These are phyloP conservation scores for Taiozyma sp. DNA, from an alignment of 1,139 yeast genomes.

Conservation along the genomic window DNA sequence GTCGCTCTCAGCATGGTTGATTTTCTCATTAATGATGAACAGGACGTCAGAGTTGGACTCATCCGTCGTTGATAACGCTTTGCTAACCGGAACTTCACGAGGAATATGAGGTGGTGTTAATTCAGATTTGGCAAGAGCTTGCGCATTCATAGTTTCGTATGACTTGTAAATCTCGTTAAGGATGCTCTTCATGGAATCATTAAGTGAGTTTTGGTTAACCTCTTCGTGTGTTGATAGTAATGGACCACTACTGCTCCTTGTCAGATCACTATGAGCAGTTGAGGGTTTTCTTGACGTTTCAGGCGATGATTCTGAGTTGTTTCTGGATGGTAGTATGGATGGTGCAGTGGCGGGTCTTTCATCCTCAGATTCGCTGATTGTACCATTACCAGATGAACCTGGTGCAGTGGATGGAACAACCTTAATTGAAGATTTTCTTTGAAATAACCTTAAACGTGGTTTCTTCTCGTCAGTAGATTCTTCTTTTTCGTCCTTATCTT, in stretches of 20 bases:
- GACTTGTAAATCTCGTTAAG: conserved; percentile 5
- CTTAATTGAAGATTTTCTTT: neutral
- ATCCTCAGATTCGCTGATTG: neutral
- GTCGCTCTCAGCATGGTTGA: conserved; percentile 52
- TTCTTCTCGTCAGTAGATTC: conserved; percentile 5
- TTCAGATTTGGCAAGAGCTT: conserved; percentile 6
- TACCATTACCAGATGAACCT: neutral
- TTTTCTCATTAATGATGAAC: conserved; percentile 49
- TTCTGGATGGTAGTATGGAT: conserved; percentile 18
- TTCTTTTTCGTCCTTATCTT: neutral
- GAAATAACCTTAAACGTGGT: neutral
- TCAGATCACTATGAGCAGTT: neutral
- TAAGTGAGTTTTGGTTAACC: neutral
- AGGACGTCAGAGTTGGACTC: conserved; percentile 30
- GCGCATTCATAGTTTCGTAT: conserved; percentile 8
- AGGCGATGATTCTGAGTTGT: conserved; percentile 3
- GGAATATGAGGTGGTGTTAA: conserved; percentile 22
- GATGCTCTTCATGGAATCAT: conserved; percentile 8
- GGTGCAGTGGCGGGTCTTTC: neutral
- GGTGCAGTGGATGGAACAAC: neutral
- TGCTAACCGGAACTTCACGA: conserved; percentile 25
- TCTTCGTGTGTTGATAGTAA: neutral
- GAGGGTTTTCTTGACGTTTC: conserved; percentile 15
- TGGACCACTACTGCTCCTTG: conserved; percentile 1
- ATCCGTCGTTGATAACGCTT: conserved; percentile 32